phyloP scores from a whole-genome alignment of 306 rosid species.

The Hippophae gyantsensis region DNA sequence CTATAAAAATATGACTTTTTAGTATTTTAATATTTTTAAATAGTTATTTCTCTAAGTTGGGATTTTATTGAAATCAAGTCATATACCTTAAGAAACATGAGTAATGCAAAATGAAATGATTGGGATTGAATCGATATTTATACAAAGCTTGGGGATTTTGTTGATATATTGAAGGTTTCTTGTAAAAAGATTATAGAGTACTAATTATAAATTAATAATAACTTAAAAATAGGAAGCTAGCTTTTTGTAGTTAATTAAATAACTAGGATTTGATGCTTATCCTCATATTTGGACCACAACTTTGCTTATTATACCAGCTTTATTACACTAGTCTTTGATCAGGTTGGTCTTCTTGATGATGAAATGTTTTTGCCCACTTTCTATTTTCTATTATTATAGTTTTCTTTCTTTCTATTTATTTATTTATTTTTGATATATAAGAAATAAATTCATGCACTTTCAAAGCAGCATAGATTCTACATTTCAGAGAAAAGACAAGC shows the following conservation, averaged over 20 bases:
- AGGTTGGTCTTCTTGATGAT: slow-evolving; percentile 62
- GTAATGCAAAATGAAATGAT: too few relatives aligned
- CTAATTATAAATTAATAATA: too few relatives aligned
- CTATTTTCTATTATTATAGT: background rate
- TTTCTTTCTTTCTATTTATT: background rate
- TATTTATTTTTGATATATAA: slow-evolving; percentile 7
- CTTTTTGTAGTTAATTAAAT: slow-evolving; percentile 13
- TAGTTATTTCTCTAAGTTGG: too few relatives aligned
- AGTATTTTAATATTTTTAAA: too few relatives aligned
- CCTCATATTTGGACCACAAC: slow-evolving; percentile 30
- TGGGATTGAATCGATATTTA: too few relatives aligned
- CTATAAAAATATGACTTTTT: too few relatives aligned
- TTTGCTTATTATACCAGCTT: slow-evolving; percentile 25
- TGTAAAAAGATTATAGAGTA: background rate
- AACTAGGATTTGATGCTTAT: slow-evolving; percentile 28
- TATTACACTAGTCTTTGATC: slow-evolving; percentile 12
- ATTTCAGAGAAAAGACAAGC: slow-evolving; percentile 55
- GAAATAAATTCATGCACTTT: slow-evolving; percentile 22
- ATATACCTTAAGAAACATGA: too few relatives aligned
- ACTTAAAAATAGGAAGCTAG: slow-evolving; percentile 5
- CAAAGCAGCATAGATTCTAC: slow-evolving; percentile 58
- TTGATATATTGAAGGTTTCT: too few relatives aligned
- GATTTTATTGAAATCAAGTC: too few relatives aligned
- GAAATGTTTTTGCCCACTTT: slow-evolving; percentile 26
- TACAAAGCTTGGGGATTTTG: too few relatives aligned